Evolutionary conservation across 768 basidiomycete species (phyloP).

Genomic region (Kwoniella bestiolae): DNA sequence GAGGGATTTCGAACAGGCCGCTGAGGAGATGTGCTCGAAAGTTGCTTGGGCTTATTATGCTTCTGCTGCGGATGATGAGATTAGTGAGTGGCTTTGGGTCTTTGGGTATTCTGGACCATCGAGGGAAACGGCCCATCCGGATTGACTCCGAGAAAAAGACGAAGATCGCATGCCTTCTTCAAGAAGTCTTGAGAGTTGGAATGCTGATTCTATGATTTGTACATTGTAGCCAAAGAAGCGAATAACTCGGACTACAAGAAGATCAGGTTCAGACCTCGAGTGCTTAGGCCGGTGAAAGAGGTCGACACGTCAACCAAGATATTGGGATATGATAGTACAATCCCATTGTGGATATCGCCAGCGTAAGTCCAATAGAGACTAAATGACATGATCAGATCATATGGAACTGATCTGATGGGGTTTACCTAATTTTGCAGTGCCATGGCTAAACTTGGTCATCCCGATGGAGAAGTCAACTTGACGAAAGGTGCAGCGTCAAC

Average conservation of each 20-base stretch:
- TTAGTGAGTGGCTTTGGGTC: slow-evolving; percentile 30
- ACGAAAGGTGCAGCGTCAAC: slow-evolving; percentile 69
- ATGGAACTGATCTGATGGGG: slow-evolving; percentile 1
- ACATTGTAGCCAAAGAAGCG: slow-evolving; percentile 30
- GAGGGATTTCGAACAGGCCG: slow-evolving; percentile 53
- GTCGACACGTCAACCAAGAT: slow-evolving; percentile 60
- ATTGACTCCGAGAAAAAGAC: too few relatives aligned
- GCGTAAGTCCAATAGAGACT: slow-evolving; percentile 58
- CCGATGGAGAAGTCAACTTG: slow-evolving; percentile 80
- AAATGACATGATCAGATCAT: background rate
- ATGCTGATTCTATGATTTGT: background rate
- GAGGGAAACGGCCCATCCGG: too few relatives aligned
- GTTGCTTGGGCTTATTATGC: slow-evolving; percentile 59
- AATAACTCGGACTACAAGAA: slow-evolving; percentile 68
- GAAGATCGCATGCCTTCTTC: too few relatives aligned
- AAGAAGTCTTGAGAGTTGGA: too few relatives aligned
- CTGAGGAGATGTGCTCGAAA: slow-evolving; percentile 54
- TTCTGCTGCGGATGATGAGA: slow-evolving; percentile 50
- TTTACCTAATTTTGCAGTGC: slow-evolving; percentile 30
- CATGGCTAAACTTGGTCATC: slow-evolving; percentile 71
- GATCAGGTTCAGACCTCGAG: slow-evolving; percentile 81
- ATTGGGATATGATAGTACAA: slow-evolving; percentile 66
- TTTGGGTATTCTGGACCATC: background rate
- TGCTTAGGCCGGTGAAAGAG: slow-evolving; percentile 59
- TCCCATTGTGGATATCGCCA: slow-evolving; percentile 82